Evolutionary conservation across 2,329 filamentous ascomycete species (phyloP), one percentile per base, ranked within the genome.

Genomic region (Phaeoacremonium minimum): DNA sequence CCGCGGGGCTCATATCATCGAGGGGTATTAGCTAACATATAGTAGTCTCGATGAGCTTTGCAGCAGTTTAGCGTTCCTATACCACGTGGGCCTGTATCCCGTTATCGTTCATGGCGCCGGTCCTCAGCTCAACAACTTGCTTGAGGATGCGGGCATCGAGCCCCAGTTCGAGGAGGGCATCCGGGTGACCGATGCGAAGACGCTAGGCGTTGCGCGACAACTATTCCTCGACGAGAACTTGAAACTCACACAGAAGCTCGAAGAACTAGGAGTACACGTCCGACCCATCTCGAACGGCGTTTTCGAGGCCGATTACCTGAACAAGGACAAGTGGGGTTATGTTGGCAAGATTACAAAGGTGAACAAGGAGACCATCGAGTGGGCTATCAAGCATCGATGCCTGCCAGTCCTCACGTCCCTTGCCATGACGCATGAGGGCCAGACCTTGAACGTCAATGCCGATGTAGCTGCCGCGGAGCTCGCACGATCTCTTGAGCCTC

Each of bases 141-240:
- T 97, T 40, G 83, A 95, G 64, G 84, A 86, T 52, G 90, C 90
- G 4, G 91, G 91, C 38, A 85, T 98, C 33, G 89, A 95, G 71
- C 91, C 91, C 20, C 81, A 95, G 55, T 98, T 96, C 53, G 87
- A 96, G 61, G 93, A 96, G 64, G 93, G 93, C 30, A 97, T 97
- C 53, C 77, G 93, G 16, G 85, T 97, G 41, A 98, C 93, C 3
- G 91, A 98, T 62, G 87, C 85, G 45, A 95, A 95, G 75, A 98
- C 93, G 5, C 71, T 98, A 42, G 85, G 86, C 18, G 76, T 98
- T 46, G 93, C 91, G 33, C 77, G 91, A 52, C 90, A 90, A 66
- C 78, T 97, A 35, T 98, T 98, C 67, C 70, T 97, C 44, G 84
- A 95, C 61, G 93, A 97, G 71, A 97, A 97, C 64, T 70, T 95